Conservation (phyloP, 1,139 yeast species). For the Arxiozyma bovina region DNA sequence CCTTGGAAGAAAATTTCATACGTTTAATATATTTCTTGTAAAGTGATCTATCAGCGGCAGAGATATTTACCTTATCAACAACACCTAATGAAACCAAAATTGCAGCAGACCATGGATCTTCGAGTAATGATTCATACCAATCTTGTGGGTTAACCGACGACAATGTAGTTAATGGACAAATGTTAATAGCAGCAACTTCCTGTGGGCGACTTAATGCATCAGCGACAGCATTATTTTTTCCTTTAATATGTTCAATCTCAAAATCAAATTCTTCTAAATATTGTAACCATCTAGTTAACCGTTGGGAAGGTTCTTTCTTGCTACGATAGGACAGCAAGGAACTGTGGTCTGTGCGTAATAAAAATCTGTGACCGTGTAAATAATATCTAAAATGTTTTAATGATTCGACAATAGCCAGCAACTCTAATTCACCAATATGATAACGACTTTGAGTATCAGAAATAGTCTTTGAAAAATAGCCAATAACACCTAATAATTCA, state of each 20-base stretch:
- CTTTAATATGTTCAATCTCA: conserved; percentile 7
- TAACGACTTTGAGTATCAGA: conserved; percentile 10
- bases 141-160: not conserved
- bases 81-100: not conserved
- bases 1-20: not conserved
- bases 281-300: conserved; percentile 13
- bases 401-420: conserved; percentile 11
- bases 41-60: not conserved
- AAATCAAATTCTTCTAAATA: conserved; percentile 11
- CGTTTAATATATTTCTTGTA: not conserved
- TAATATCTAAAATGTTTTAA: conserved; percentile 10
- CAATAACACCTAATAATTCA: conserved; percentile 10
- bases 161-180: not conserved
- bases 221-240: conserved; percentile 10
- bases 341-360: conserved; percentile 12
- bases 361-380: conserved; percentile 11
- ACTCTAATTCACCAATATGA: conserved; percentile 12
- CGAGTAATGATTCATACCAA: no score
- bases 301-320: conserved; percentile 8
- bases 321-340: conserved; percentile 7
- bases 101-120: conserved; percentile 1
- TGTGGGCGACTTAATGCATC: conserved; percentile 10
- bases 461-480: conserved; percentile 12
- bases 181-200: not conserved
- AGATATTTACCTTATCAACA: not conserved